Conservation (phyloP, 2,329 filamentous ascomycete species). For the Penicillium sumatraense region DNA sequence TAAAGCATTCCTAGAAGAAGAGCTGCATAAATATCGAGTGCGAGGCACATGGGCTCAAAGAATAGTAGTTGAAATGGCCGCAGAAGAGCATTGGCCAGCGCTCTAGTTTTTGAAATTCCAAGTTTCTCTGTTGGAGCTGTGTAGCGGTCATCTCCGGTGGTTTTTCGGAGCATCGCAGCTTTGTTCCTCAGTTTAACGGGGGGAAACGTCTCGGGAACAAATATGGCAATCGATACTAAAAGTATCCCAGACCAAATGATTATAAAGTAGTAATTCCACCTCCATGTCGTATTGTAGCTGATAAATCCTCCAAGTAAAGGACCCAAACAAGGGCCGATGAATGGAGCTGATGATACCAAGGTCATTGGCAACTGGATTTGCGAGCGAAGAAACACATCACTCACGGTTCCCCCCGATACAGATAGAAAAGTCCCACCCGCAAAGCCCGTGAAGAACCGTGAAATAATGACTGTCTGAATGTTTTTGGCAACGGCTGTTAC, state of each 20-base stretch:
- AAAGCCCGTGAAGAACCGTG: constrained; percentile 8
- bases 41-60: constrained; percentile 80
- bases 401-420: constrained; percentile 16
- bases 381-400: constrained; percentile 18
- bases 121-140: constrained; percentile 50
- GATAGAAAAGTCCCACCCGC: constrained; percentile 9
- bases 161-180: constrained; percentile 67
- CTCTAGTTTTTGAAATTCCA: constrained; percentile 38
- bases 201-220: constrained; percentile 84
- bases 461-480: constrained; percentile 1
- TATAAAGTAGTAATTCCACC: constrained; percentile 80
- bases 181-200: constrained; percentile 55
- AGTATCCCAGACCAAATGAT: constrained; percentile 74
- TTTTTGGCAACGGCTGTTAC: constrained; percentile 1
- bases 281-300: constrained; percentile 41
- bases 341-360: constrained; percentile 15
- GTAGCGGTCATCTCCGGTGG: constrained; percentile 74
- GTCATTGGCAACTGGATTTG: constrained; percentile 19
- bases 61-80: constrained; percentile 76
- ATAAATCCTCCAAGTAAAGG: constrained; percentile 18
- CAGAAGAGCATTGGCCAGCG: constrained; percentile 51
- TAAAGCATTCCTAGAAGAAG: constrained; percentile 82
- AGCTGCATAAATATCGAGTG: constrained; percentile 77
- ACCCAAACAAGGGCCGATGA: constrained; percentile 16
- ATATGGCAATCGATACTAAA: constrained; percentile 64